These are phyloP conservation scores for Hypocrella siamensis DNA, from an alignment of 2,329 filamentous ascomycete genomes.

Conservation along the genomic window DNA sequence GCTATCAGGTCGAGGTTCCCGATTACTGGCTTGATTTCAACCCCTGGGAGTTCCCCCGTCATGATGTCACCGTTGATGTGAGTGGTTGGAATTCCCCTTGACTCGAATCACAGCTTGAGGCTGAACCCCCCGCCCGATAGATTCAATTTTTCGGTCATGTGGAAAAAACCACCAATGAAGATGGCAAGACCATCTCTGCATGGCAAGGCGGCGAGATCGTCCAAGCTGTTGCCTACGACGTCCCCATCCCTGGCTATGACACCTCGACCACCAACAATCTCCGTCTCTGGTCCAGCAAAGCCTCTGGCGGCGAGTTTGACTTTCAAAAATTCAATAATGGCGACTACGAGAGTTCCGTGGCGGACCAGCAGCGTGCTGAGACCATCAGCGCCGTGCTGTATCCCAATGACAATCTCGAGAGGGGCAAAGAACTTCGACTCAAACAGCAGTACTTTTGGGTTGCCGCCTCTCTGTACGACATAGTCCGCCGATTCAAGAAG, in stretches of 20 bases:
- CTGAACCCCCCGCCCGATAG: constrained; percentile 10
- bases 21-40: constrained; percentile 99
- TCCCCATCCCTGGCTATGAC: constrained; percentile 77
- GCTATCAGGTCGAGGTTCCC: constrained; percentile 94
- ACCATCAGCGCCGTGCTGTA: constrained; percentile 96
- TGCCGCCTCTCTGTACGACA: constrained; percentile 88
- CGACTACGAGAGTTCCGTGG: constrained; percentile 94
- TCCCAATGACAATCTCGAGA: constrained; percentile 92
- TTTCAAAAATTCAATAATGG: constrained; percentile 99
- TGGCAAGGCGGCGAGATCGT: constrained; percentile 95
- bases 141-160: constrained; percentile 93
- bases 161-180: constrained; percentile 54
- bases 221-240: constrained; percentile 83
- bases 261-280: constrained; percentile 93
- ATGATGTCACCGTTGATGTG: constrained; percentile 84
- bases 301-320: constrained; percentile 92
- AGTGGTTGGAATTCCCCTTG: constrained; percentile 11
- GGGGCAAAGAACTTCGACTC: constrained; percentile 88
- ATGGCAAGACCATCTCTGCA: constrained; percentile 56
- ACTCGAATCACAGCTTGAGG: not conserved
- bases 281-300: constrained; percentile 93
- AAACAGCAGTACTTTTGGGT: constrained; percentile 99
- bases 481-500: constrained; percentile 97
- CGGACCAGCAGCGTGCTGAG: constrained; percentile 97
- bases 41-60: constrained; percentile 93